These are phyloP conservation scores for Grosmannia clavigera DNA, from an alignment of 2,329 filamentous ascomycete genomes.

Conservation along the genomic window DNA sequence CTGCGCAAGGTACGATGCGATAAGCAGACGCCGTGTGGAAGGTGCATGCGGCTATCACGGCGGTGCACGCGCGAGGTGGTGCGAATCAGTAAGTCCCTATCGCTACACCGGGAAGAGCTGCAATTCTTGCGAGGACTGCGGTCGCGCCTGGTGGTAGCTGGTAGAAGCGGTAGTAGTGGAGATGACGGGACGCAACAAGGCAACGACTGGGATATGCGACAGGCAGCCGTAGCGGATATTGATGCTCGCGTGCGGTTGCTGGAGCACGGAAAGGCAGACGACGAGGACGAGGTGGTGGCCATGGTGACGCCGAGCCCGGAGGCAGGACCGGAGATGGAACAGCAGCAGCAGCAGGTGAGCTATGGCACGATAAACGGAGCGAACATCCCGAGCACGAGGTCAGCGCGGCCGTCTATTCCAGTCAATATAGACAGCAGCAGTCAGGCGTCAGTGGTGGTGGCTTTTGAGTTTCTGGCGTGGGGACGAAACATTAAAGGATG, in stretches of 20 bases:
- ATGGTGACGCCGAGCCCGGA: neutral
- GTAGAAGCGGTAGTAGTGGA: neutral
- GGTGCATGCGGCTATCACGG: slow-evolving; percentile 6
- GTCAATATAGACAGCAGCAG: neutral
- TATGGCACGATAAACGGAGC: too few species aligned
- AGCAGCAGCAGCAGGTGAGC: neutral
- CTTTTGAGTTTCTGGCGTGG: slow-evolving; percentile 24
- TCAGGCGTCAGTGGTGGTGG: slow-evolving; percentile 15
- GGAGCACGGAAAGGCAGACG: slow-evolving; percentile 5
- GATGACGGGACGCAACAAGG: neutral
- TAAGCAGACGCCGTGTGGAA: slow-evolving; percentile 8
- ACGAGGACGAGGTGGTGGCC: neutral
- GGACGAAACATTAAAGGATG: slow-evolving; percentile 20
- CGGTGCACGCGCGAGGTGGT: slow-evolving; percentile 9
- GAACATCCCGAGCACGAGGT: neutral
- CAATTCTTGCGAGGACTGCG: slow-evolving; percentile 5
- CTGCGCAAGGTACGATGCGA: slow-evolving; percentile 9
- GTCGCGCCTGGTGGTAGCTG: neutral
- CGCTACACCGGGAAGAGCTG: slow-evolving; percentile 7
- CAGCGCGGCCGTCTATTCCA: neutral
- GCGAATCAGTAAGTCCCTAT: slow-evolving; percentile 10
- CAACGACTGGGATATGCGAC: neutral
- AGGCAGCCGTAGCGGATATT: slow-evolving; percentile 3
- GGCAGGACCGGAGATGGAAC: neutral
- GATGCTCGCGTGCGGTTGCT: slow-evolving; percentile 6